Conservation (phyloP, 2,329 filamentous ascomycete genomes). For the Colletotrichum abscissum region DNA sequence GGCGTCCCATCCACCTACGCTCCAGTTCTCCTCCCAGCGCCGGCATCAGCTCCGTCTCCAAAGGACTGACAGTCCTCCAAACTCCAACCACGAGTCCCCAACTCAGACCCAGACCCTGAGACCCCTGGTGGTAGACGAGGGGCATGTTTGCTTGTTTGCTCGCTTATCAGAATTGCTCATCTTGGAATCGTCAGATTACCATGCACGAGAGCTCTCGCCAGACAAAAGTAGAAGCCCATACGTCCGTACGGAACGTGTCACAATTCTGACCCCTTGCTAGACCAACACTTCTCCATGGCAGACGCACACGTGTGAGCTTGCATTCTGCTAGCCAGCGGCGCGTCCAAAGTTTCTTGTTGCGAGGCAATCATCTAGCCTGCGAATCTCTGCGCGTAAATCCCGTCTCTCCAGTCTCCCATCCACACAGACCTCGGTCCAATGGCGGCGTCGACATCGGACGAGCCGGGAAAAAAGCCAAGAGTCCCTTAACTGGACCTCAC, state of each 20-base stretch:
- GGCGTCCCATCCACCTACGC: background rate
- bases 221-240: constrained; percentile 8
- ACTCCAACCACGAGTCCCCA: background rate
- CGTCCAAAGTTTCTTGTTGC: background rate
- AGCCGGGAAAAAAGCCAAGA: constrained; percentile 21
- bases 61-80: background rate
- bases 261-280: background rate
- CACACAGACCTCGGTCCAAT: constrained; percentile 16
- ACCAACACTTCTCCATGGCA: background rate
- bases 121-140: background rate
- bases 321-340: background rate
- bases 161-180: background rate
- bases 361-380: background rate
- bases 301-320: background rate
- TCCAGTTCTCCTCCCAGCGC: background rate
- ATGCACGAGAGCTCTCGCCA: background rate
- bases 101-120: background rate
- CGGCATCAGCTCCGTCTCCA: background rate
- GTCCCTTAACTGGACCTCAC: background rate
- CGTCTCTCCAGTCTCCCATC: constrained; percentile 4
- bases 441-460: constrained; percentile 19
- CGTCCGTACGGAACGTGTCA: constrained; percentile 18
- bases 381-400: background rate
- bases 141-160: constrained; percentile 17
- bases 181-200: constrained; percentile 9